Evolutionary conservation across 148 eudicot species (phyloP).

Genomic region (Chenopodium formosanum): DNA sequence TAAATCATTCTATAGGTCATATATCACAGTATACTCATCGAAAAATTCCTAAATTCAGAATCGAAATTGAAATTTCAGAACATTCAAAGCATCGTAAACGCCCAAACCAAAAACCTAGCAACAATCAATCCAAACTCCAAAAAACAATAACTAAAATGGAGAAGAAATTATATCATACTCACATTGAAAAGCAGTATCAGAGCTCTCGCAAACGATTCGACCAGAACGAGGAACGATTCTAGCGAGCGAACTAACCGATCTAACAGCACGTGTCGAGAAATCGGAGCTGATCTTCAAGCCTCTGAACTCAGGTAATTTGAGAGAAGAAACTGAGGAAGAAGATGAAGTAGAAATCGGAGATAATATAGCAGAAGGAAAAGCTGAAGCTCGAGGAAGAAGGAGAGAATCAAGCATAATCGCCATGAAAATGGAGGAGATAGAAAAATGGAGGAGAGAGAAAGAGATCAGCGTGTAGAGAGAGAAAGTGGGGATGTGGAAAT

Average conservation of each 20-base stretch:
- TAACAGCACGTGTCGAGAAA: conserved; percentile 23
- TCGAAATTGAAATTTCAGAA: background rate
- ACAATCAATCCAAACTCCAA: background rate
- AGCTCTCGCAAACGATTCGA: conserved; percentile 66
- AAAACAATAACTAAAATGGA: background rate
- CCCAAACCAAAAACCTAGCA: background rate
- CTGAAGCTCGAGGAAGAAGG: conserved; percentile 50
- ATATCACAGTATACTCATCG: too few relatives aligned
- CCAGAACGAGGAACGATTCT: conserved; percentile 36
- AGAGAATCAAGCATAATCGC: conserved; percentile 60
- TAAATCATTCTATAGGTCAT: too few relatives aligned
- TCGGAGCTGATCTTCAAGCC: conserved; percentile 40
- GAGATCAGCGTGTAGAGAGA: conserved; percentile 4
- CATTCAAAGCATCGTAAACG: background rate
- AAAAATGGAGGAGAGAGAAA: background rate
- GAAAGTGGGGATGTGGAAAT: background rate
- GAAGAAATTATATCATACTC: background rate
- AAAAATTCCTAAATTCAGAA: too few relatives aligned
- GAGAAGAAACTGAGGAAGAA: conserved; percentile 27
- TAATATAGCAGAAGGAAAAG: conserved; percentile 29
- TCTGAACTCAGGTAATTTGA: conserved; percentile 39
- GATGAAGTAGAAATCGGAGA: conserved; percentile 34
- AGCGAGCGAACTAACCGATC: conserved; percentile 27
- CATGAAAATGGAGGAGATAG: conserved; percentile 33
- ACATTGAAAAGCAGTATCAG: conserved; percentile 72